phyloP scores from a whole-genome alignment of 805 yeast species.

The Saturnispora dispora region DNA sequence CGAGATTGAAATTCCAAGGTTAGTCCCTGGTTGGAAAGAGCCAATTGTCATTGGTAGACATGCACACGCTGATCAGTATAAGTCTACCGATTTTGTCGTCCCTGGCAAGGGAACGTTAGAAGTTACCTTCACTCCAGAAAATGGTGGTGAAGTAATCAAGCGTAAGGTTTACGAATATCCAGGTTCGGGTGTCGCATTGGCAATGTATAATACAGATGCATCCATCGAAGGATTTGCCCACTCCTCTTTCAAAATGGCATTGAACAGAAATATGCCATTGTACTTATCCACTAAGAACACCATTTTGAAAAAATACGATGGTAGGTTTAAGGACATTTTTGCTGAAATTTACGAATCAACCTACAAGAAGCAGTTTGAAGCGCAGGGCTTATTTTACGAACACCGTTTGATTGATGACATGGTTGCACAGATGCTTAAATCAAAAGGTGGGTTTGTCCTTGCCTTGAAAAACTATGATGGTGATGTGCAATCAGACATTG shows the following conservation, averaged over 20 bases:
- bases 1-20: constrained; percentile 53
- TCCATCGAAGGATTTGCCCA: constrained; percentile 73
- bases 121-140: constrained; percentile 55
- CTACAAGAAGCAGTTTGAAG: constrained; percentile 51
- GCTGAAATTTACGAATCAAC: constrained; percentile 51
- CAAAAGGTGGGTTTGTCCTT: constrained; percentile 73
- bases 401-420: constrained; percentile 80
- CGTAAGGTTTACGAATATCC: constrained; percentile 53
- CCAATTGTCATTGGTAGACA: constrained; percentile 84
- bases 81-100: constrained; percentile 65
- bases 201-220: constrained; percentile 79
- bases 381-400: constrained; percentile 58
- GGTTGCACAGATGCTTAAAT: constrained; percentile 85
- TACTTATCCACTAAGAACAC: constrained; percentile 73
- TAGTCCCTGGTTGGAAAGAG: constrained; percentile 72
- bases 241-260: constrained; percentile 68
- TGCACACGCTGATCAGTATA: constrained; percentile 79
- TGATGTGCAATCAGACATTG: constrained; percentile 78
- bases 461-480: constrained; percentile 83
- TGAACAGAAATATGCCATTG: constrained; percentile 52
- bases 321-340: constrained; percentile 74
- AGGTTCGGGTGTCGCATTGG: constrained; percentile 64
- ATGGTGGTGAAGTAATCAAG: constrained; percentile 41
- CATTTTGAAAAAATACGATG: constrained; percentile 73
- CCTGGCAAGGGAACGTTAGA: constrained; percentile 61